A percentile compares a stretch with the other conserved stretches of the same genome.
Evolutionary conservation across 2,329 filamentous ascomycete species (phyloP).

Genomic region (Pyrenophora seminiperda): DNA sequence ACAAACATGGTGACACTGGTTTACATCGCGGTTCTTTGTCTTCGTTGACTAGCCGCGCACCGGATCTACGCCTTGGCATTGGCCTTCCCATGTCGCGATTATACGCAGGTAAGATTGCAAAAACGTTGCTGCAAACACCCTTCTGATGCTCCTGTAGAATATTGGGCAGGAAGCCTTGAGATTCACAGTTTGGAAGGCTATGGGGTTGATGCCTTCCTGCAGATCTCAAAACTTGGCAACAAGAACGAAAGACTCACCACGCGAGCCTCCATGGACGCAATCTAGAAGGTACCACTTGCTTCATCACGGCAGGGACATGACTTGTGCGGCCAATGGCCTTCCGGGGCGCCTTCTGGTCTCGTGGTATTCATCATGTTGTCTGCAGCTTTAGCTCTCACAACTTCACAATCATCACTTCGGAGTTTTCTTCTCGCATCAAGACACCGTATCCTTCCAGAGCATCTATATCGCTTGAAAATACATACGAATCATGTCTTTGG

Average conservation of each 20-base stretch:
- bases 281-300: conserved; percentile 35
- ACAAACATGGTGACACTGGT: conserved; percentile 31
- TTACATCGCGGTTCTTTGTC: conserved; percentile 68
- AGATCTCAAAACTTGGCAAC: conserved; percentile 95
- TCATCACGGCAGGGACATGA: too few relatives aligned
- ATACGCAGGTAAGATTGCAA: conserved; percentile 64
- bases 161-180: conserved; percentile 93
- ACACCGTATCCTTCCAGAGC: conserved; percentile 11
- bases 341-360: too few relatives aligned
- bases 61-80: conserved; percentile 87
- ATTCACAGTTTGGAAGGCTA: conserved; percentile 94
- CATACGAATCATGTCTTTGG: conserved; percentile 3
- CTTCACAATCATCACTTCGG: neutral
- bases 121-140: neutral
- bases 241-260: conserved; percentile 91
- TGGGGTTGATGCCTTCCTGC: conserved; percentile 92
- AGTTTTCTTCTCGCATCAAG: neutral
- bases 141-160: conserved; percentile 60
- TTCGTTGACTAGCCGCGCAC: conserved; percentile 79
- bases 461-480: conserved; percentile 2
- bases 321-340: too few relatives aligned
- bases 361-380: neutral
- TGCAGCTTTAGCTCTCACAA: neutral
- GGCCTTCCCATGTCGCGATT: conserved; percentile 91
- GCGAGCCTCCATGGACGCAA: conserved; percentile 58